Percentiles rank a stretch among this genome's conserved stretches.
These are phyloP conservation scores for Phycomyces blakesleeanus DNA, from an alignment of 192 early-diverging fungal species.

Conservation along the genomic window DNA sequence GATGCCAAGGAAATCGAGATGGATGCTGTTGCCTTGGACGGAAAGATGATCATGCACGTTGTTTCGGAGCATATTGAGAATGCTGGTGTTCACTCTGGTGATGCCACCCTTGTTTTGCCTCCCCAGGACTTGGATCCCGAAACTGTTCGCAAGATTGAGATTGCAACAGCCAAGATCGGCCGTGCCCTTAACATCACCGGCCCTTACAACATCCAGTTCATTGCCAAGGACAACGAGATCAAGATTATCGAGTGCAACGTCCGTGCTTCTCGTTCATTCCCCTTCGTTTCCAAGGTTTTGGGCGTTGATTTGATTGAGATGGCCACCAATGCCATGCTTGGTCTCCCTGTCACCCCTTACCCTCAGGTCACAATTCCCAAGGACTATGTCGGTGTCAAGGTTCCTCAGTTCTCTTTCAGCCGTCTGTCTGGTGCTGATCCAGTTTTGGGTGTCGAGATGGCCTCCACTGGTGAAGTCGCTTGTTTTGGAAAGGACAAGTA, in stretches of 20 bases:
- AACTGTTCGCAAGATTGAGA: slow-evolving; percentile 89
- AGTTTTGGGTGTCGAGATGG: slow-evolving; percentile 98
- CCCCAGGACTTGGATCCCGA: slow-evolving; percentile 94
- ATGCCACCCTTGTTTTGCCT: slow-evolving; percentile 92
- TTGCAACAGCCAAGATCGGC: slow-evolving; percentile 90
- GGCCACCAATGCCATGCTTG: slow-evolving; percentile 93
- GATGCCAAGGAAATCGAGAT: slow-evolving; percentile 98
- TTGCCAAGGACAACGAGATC: slow-evolving; percentile 99
- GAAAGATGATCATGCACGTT: slow-evolving; percentile 90
- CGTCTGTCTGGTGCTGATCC: slow-evolving; percentile 96
- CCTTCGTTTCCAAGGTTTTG: slow-evolving; percentile 96
- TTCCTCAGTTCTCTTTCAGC: slow-evolving; percentile 96
- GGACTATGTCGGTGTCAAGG: slow-evolving; percentile 94
- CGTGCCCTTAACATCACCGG: slow-evolving; percentile 93
- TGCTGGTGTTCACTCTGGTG: slow-evolving; percentile 98
- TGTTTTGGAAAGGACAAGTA: slow-evolving; percentile 98
- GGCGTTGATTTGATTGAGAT: slow-evolving; percentile 97
- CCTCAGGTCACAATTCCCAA: slow-evolving; percentile 65
- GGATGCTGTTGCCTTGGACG: slow-evolving; percentile 92
- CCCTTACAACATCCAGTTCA: slow-evolving; percentile 98
- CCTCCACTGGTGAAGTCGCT: slow-evolving; percentile 98
- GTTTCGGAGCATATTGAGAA: slow-evolving; percentile 98
- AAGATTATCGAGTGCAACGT: slow-evolving; percentile 99
- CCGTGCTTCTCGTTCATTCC: slow-evolving; percentile 94
- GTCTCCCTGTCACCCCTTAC: slow-evolving; percentile 76